Evolutionary conservation across 495 filamentous ascomycete genomes (phyloP).

Genomic region (Hypomontagnella monticulosa): DNA sequence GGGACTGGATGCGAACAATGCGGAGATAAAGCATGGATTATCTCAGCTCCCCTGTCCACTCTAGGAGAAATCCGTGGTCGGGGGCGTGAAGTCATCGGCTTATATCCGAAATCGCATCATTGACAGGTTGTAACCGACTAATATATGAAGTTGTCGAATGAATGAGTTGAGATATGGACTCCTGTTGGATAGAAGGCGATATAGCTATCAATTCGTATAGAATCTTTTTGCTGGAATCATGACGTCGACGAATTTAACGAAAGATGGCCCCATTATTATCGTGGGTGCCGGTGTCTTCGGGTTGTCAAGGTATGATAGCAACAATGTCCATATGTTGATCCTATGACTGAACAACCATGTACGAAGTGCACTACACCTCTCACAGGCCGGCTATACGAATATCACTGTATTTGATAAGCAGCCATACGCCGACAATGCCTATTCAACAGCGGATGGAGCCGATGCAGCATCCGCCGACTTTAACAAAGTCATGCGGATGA

Average conservation of each 20-base stretch:
- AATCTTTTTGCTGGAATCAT: background rate
- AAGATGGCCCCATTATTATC: conserved; percentile 48
- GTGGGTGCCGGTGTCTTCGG: conserved; percentile 57
- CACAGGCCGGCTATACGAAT: conserved; percentile 47
- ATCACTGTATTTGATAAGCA: conserved; percentile 54
- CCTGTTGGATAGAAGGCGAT: background rate
- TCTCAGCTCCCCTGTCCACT: too few relatives aligned
- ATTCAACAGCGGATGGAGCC: conserved; percentile 32
- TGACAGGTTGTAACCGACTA: too few relatives aligned
- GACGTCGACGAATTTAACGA: conserved; percentile 9
- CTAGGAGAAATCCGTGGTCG: too few relatives aligned
- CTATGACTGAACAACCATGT: background rate
- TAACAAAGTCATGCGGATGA: conserved; percentile 54
- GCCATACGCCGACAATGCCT: conserved; percentile 48
- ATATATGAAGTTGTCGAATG: too few relatives aligned
- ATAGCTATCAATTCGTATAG: background rate
- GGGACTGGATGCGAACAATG: background rate
- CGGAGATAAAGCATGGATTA: conserved; percentile 1
- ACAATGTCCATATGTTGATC: background rate
- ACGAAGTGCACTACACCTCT: conserved; percentile 47
- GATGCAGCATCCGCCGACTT: conserved; percentile 43
- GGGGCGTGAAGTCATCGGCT: too few relatives aligned
- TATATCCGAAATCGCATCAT: too few relatives aligned
- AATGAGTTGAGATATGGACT: background rate
- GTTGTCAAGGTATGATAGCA: conserved; percentile 34